These are phyloP conservation scores for Sphagnum contortum DNA, from an alignment of 225 moss, liverwort and hornwort genomes.

Conservation along the genomic window DNA sequence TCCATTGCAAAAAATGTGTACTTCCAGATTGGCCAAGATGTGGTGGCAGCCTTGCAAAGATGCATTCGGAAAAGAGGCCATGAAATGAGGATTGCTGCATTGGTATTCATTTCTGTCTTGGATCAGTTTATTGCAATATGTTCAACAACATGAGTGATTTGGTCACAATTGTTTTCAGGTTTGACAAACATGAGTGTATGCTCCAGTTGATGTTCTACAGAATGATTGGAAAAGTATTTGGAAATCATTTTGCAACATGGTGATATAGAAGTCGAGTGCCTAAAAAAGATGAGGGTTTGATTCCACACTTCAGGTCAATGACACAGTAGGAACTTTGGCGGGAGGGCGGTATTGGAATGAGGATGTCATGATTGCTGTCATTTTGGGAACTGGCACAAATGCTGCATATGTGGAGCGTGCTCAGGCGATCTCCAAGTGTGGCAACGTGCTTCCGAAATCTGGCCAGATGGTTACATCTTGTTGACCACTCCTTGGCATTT, in stretches of 20 bases:
- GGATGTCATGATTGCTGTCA: conserved; percentile 77
- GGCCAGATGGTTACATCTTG: conserved; percentile 38
- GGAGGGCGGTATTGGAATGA: conserved; percentile 75
- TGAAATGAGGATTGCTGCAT: conserved; percentile 57
- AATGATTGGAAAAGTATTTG: too few species aligned
- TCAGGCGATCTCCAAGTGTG: conserved; percentile 58
- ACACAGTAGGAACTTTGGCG: conserved; percentile 73
- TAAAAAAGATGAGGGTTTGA: too few species aligned
- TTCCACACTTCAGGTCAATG: conserved; percentile 35
- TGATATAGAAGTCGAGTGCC: too few species aligned
- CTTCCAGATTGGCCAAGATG: conserved; percentile 52
- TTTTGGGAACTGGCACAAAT: conserved; percentile 81
- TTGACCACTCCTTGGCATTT: not conserved
- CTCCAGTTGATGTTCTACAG: too few species aligned
- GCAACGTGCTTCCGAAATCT: conserved; percentile 37
- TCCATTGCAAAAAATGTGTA: too few species aligned
- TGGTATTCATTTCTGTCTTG: conserved; percentile 23
- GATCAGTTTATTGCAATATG: too few species aligned
- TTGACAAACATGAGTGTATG: too few species aligned
- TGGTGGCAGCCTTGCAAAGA: conserved; percentile 58
- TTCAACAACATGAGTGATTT: too few species aligned
- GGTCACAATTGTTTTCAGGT: too few species aligned
- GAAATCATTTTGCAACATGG: too few species aligned
- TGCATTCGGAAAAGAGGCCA: conserved; percentile 39
- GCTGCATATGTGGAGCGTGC: conserved; percentile 71